Percentiles rank a stretch among this genome's conserved stretches.
Evolutionary conservation across 2,329 filamentous ascomycete species (phyloP).

Genomic region (Aspergillus floridensis): DNA sequence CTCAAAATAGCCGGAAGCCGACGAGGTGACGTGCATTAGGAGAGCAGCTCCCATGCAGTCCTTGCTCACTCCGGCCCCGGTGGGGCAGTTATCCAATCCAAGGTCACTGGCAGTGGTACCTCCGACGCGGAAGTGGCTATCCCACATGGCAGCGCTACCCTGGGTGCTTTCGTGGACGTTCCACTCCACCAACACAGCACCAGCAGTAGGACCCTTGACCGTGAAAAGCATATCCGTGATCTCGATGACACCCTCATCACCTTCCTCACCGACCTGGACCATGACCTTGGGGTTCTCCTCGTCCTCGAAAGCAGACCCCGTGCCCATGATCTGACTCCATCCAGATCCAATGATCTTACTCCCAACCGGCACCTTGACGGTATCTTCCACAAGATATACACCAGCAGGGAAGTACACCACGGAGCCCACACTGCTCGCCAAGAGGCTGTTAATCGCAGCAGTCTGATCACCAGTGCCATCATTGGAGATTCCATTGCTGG

Average conservation of each 20-base stretch:
- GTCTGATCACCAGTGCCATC: constrained; percentile 10
- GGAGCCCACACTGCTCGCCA: constrained; percentile 37
- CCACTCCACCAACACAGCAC: constrained; percentile 38
- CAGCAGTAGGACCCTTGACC: constrained; percentile 31
- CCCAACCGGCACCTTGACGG: constrained; percentile 45
- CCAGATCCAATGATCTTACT: constrained; percentile 55
- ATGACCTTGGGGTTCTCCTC: constrained; percentile 46
- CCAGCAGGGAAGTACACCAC: constrained; percentile 57
- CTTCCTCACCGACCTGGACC: constrained; percentile 50
- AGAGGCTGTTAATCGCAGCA: constrained; percentile 4
- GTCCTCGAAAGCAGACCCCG: constrained; percentile 46
- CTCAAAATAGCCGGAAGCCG: constrained; percentile 40
- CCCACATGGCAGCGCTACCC: constrained; percentile 21
- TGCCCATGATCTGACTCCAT: constrained; percentile 48
- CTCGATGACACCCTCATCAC: constrained; percentile 48
- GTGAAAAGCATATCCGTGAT: constrained; percentile 39
- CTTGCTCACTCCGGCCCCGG: constrained; percentile 11
- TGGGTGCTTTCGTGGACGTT: constrained; percentile 32
- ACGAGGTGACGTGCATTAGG: constrained; percentile 61
- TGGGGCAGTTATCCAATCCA: constrained; percentile 23
- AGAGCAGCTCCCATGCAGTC: constrained; percentile 39
- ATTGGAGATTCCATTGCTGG: constrained; percentile 54
- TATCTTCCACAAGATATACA: constrained; percentile 48
- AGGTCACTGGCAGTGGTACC: constrained; percentile 27
- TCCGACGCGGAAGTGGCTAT: constrained; percentile 37